These are phyloP conservation scores for Puccinia polysora DNA, from an alignment of 1,284 basidiomycete genomes.

Conservation along the genomic window DNA sequence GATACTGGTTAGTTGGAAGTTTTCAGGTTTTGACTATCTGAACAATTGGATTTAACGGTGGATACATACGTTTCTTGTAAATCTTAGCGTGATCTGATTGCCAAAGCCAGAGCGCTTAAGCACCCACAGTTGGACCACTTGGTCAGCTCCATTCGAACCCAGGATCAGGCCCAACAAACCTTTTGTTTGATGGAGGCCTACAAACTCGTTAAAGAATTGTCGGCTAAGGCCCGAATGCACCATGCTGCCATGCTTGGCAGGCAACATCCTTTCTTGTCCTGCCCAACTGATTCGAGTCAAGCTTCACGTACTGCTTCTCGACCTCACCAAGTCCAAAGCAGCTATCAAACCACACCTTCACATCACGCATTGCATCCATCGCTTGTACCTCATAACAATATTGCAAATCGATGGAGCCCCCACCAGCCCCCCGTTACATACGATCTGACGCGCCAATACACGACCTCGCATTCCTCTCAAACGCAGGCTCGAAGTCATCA, in stretches of 20 bases:
- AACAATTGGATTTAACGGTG: not conserved
- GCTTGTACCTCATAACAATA: too few relatives aligned
- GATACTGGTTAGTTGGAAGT: slow-evolving; percentile 25
- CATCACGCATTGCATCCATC: too few relatives aligned
- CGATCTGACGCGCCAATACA: too few relatives aligned
- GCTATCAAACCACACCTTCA: too few relatives aligned
- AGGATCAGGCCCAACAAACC: not conserved
- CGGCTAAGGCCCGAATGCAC: too few relatives aligned
- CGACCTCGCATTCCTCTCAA: not conserved
- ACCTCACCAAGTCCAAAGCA: too few relatives aligned
- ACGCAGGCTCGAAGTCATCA: not conserved
- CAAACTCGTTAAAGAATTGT: slow-evolving; percentile 6
- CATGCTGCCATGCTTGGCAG: too few relatives aligned
- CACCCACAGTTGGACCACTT: slow-evolving; percentile 7
- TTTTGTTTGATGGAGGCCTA: slow-evolving; percentile 7
- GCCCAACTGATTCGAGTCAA: too few relatives aligned
- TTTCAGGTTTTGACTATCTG: not conserved
- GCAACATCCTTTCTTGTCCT: too few relatives aligned
- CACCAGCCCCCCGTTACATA: too few relatives aligned
- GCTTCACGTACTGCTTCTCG: too few relatives aligned
- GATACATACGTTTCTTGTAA: not conserved
- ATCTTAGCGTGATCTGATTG: not conserved
- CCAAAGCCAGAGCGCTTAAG: not conserved
- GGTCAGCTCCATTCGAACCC: not conserved
- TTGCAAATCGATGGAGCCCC: too few relatives aligned